These are phyloP conservation scores for Blastobotrys niveus DNA, from an alignment of 1,139 yeast species.

Conservation along the genomic window DNA sequence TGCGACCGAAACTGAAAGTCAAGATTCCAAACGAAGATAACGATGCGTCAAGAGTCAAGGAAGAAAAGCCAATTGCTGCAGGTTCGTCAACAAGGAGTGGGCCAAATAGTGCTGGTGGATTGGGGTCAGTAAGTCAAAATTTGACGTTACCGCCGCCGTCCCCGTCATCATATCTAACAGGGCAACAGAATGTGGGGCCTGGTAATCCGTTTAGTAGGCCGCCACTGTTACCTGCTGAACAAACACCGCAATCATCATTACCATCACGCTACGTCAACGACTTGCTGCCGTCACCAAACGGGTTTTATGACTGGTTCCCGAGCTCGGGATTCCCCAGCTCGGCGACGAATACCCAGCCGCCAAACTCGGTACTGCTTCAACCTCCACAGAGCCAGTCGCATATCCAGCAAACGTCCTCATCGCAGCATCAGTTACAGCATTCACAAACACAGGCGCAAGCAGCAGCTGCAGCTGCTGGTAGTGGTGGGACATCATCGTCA, in stretches of 20 bases:
- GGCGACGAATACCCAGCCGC: constrained; percentile 11
- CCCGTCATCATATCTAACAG: constrained; percentile 22
- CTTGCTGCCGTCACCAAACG: constrained; percentile 40
- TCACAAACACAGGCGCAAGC: not conserved
- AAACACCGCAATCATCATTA: constrained; percentile 38
- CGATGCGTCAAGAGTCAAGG: not conserved
- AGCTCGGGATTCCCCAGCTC: constrained; percentile 39
- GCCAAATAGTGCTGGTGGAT: constrained; percentile 18
- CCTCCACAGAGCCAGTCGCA: too few relatives aligned
- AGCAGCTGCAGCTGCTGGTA: constrained; percentile 1
- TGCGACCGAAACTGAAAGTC: constrained; percentile 38
- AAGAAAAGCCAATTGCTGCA: constrained; percentile 3
- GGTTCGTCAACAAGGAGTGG: constrained; percentile 10
- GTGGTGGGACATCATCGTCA: not conserved
- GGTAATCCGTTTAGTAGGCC: constrained; percentile 35
- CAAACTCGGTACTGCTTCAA: not conserved
- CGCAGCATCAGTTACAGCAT: constrained; percentile 4
- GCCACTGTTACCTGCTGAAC: constrained; percentile 30
- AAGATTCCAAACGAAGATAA: constrained; percentile 34
- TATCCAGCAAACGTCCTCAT: not conserved
- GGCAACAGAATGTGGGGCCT: constrained; percentile 26
- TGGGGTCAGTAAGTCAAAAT: constrained; percentile 12
- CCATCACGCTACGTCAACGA: constrained; percentile 39
- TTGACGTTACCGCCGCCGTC: constrained; percentile 23
- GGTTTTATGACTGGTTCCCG: constrained; percentile 36